Conservation (phyloP, 192 early-diverging fungal species). For the Backusella morwellensis region DNA sequence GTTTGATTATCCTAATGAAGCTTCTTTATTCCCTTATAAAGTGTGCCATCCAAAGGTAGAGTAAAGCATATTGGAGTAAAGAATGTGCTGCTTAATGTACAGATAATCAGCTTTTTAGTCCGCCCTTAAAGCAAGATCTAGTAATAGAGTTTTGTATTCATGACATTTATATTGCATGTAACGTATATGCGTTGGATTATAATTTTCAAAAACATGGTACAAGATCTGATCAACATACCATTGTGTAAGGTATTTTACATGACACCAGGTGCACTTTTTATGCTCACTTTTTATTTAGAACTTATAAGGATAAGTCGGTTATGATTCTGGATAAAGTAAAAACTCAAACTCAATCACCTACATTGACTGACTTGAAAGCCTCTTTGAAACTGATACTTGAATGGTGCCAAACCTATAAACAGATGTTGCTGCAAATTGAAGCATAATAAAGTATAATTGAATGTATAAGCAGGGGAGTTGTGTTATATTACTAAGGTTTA, state of each 20-base stretch:
- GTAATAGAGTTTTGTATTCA: constrained; percentile 33
- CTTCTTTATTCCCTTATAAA: constrained; percentile 31
- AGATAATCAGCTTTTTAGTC: constrained; percentile 18
- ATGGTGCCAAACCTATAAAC: constrained; percentile 21
- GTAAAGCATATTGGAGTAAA: not conserved
- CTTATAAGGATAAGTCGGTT: constrained; percentile 31
- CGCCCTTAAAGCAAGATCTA: constrained; percentile 32
- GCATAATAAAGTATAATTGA: not conserved
- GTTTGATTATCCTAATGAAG: constrained; percentile 28
- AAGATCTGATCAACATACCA: constrained; percentile 11
- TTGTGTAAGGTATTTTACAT: constrained; percentile 5
- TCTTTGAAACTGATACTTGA: constrained; percentile 15
- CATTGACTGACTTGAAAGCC: constrained; percentile 22
- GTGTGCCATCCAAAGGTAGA: constrained; percentile 35
- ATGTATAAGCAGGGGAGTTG: not conserved
- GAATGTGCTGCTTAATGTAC: not conserved
- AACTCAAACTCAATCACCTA: constrained; percentile 34
- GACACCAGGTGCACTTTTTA: not conserved
- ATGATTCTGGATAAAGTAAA: constrained; percentile 25
- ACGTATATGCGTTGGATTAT: constrained; percentile 26
- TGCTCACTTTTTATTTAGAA: not conserved
- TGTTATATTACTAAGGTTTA: not conserved
- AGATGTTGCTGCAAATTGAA: constrained; percentile 26
- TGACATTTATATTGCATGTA: constrained; percentile 26
- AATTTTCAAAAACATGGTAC: constrained; percentile 3